Base-by-base conservation (phyloP, 805 yeast genomes). In the Lachancea cidri region DNA sequence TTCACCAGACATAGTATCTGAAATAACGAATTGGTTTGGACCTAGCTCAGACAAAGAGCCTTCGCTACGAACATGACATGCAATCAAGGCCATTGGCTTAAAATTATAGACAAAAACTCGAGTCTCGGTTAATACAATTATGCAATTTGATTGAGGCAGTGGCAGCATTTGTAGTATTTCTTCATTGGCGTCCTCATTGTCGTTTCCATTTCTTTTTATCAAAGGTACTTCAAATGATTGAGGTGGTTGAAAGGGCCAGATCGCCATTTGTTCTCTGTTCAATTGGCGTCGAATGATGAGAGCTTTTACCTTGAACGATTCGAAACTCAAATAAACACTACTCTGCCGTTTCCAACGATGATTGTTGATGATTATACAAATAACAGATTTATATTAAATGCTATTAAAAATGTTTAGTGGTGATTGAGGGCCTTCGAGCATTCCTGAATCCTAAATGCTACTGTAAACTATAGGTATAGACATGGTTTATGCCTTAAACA, bases 401-500 rank as follows among this genome's bases (percentile, higher is more conserved):
- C 27, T 22, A 22, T 7, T 11, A 7, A 7, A n/a, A n/a, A n/a
- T n/a, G 11, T 24, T 24, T 13, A 24, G 13, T 13, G 29, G 29
- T 24, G 14, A n/a, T 7, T 30, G 15, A 9, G 7, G 8, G 15
- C 15, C 14, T 30, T 30, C 19, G 9, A 32, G 27, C 17, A 32
- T 32, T 32, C 13, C 20, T n/a, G 15, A 11, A 11, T 16, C 35
- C 19, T 32, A 32, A 20, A 35, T 35, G 33, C 38, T 27, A 35
- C 22, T 27, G 22, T 30, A 29, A 11, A 30, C 35, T 22, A 22
- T 22, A 11, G 11, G 27, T 7, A 11, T 7, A 7, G 27, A 22
- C 11, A 22, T 22, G 7, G 7, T 7, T 7, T 7, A 27, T 17
- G n/a, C 18, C 36, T 55, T 72, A 89, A 31, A 91, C 96, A 62